These are phyloP conservation scores for Phytophthora pistaciae DNA, from an alignment of 352 stramenopile species.

Conservation along the genomic window DNA sequence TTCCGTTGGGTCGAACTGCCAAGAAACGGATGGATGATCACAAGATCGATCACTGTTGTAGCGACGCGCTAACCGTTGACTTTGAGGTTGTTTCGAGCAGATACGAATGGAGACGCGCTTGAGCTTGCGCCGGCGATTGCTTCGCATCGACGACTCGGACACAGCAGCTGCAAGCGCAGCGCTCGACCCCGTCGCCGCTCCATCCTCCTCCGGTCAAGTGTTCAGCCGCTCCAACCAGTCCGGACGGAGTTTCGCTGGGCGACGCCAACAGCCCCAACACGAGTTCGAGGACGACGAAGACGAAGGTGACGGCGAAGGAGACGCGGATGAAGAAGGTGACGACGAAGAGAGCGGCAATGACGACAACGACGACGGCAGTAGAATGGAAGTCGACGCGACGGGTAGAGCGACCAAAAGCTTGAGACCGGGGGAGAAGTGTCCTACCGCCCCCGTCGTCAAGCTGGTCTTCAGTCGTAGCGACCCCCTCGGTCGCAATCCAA, in stretches of 20 bases:
- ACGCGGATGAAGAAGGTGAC: conserved; percentile 64
- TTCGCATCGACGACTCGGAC: conserved; percentile 42
- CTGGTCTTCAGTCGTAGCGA: conserved; percentile 64
- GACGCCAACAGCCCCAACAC: conserved; percentile 22
- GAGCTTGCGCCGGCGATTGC: conserved; percentile 31
- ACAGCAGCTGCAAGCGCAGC: neutral
- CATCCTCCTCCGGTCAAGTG: neutral
- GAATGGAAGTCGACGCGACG: neutral
- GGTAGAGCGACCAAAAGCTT: neutral
- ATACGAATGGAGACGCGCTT: conserved; percentile 37
- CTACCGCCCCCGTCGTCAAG: conserved; percentile 49
- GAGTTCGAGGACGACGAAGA: conserved; percentile 35
- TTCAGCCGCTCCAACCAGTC: conserved; percentile 16
- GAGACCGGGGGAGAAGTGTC: conserved; percentile 45
- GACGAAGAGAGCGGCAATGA: conserved; percentile 46
- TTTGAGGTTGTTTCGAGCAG: neutral
- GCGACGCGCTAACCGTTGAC: conserved; percentile 1
- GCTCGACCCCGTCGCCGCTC: neutral
- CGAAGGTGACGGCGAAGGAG: conserved; percentile 30
- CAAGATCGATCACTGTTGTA: neutral
- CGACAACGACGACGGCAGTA: conserved; percentile 31
- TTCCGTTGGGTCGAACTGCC: conserved; percentile 3
- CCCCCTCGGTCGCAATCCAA: conserved; percentile 55
- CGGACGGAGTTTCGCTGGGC: neutral
- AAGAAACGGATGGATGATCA: conserved; percentile 8